Base-by-base conservation (phyloP, 306 rosid species). In the Benincasa hispida region DNA sequence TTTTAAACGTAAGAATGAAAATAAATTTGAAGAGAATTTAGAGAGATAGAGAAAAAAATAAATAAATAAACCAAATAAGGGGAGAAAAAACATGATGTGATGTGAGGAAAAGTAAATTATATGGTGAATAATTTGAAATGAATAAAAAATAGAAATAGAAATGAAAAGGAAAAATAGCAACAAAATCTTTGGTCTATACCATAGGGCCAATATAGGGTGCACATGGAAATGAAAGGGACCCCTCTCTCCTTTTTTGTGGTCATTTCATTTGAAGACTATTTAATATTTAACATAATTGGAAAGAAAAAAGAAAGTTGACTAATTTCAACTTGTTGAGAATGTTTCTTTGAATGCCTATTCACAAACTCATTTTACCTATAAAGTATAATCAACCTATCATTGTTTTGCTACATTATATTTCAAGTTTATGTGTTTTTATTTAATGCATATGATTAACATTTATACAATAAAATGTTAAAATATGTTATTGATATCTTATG, bases 191-290 rank as follows among this genome's bases (percentile, higher is more conserved):
- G 41, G 41, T 47, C 22, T 70, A 25, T 15, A 25, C 13, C 54
- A 21, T 24, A 48, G 58, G 54, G 58, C 8, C 39, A 24, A n/a
- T 15, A 47, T 17, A 70, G 34, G 55, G 25, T 15, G 41, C 76
- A 70, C 76, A 70, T 70, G 76, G 58, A 70, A 47, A 45, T 47
- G 58, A 70, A 70, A 47, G 57, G 28, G 58, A 47, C 58, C 6
- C 57, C 19, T 34, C 42, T 7, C 27, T 41, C 17, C 51, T 10
- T 21, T 66, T 66, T 7, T 19, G 70, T 47, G 54, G 34, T 14
- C 30, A 39, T 45, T 45, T 69, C 75, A 42, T 45, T 69, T 69
- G 6, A 45, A 48, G 17, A 70, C 55, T 68, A 22, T 68, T 68
- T 24, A 70, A 41, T 25, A 17, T 13, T 24, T 42, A 22, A 67